Evolutionary conservation across 176 grass and related monocot species (phyloP).

Genomic region (Tuctoria greenei): DNA sequence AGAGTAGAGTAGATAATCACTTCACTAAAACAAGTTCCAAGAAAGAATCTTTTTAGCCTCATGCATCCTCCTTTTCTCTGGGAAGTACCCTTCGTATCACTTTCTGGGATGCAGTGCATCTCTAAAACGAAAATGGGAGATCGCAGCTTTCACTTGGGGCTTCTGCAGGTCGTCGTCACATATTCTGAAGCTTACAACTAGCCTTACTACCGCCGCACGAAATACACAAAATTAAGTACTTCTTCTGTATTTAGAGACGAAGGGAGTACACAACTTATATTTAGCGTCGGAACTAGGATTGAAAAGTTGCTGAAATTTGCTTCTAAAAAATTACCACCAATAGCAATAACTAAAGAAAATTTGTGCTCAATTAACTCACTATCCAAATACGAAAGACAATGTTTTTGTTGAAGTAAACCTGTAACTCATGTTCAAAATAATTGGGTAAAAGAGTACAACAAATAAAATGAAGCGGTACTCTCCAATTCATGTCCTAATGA

Average conservation of each 20-base stretch:
- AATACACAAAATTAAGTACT: too few species aligned
- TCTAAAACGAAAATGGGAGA: too few species aligned
- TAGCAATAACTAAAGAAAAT: too few species aligned
- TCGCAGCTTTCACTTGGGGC: neutral
- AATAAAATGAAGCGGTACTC: constrained; percentile 14
- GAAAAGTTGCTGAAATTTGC: too few species aligned
- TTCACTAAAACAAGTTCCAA: constrained; percentile 43
- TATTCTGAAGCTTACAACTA: neutral
- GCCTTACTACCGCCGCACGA: too few species aligned
- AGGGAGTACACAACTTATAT: too few species aligned
- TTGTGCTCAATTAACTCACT: too few species aligned
- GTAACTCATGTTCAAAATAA: neutral
- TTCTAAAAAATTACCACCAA: too few species aligned
- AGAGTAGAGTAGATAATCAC: neutral
- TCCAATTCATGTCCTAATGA: neutral
- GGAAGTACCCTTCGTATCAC: neutral
- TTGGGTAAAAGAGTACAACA: neutral
- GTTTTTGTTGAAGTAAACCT: neutral
- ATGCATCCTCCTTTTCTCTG: neutral
- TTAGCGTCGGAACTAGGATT: too few species aligned
- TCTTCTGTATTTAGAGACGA: too few species aligned
- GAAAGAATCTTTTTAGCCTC: constrained; percentile 20
- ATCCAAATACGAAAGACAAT: too few species aligned
- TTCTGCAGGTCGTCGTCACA: neutral
- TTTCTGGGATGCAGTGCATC: neutral